phyloP scores from a whole-genome alignment of 495 filamentous ascomycete species.

The Penicillium cinerascens region DNA sequence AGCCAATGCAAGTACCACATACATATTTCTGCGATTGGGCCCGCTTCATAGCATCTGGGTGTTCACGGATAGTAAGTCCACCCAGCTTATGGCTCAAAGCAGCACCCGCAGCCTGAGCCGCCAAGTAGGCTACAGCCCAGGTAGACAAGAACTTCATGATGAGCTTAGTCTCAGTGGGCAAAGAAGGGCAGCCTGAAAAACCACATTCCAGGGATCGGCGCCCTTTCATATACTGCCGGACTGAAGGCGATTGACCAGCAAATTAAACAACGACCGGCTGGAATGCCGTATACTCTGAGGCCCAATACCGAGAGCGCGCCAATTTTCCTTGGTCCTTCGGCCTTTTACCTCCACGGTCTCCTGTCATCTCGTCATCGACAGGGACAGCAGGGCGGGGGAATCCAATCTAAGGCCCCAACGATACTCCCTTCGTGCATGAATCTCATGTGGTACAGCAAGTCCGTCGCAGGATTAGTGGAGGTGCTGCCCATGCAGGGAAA shows the following conservation, averaged over 20 bases:
- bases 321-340: not conserved
- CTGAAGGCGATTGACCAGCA: slow-evolving; percentile 6
- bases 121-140: slow-evolving; percentile 31
- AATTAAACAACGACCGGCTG: not conserved
- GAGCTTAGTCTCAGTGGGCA: not conserved
- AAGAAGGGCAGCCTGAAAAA: not conserved
- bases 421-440: slow-evolving; percentile 13
- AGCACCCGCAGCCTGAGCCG: slow-evolving; percentile 36
- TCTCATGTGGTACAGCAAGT: not conserved
- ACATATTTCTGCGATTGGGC: slow-evolving; percentile 40
- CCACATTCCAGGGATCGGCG: slow-evolving; percentile 12
- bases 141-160: slow-evolving; percentile 34
- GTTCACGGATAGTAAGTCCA: slow-evolving; percentile 37
- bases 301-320: not conserved
- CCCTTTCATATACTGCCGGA: slow-evolving; percentile 13
- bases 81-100: slow-evolving; percentile 35
- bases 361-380: slow-evolving; percentile 13
- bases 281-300: slow-evolving; percentile 6
- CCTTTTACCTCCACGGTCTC: not conserved
- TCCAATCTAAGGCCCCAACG: not conserved
- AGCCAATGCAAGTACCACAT: not conserved
- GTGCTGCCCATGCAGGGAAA: slow-evolving; percentile 7
- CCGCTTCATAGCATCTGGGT: slow-evolving; percentile 34
- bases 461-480: slow-evolving; percentile 9
- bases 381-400: slow-evolving; percentile 13